phyloP scores from a whole-genome alignment of 2,329 filamentous ascomycete genomes.

The Amphichorda felina region DNA sequence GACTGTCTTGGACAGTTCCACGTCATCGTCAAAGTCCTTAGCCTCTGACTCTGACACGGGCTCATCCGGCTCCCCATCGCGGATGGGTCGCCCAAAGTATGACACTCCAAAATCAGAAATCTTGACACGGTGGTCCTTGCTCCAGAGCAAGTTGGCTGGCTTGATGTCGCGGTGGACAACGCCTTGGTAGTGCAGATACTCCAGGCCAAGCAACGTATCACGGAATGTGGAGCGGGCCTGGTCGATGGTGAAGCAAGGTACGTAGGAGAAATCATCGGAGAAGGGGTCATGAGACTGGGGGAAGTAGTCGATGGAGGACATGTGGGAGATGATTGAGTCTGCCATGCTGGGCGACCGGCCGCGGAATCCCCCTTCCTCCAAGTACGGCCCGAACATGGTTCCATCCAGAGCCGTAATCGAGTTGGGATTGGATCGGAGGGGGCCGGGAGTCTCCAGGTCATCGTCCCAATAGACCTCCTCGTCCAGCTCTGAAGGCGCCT shows the following conservation, averaged over 20 bases:
- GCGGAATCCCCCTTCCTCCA: constrained; percentile 45
- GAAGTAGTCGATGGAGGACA: constrained; percentile 53
- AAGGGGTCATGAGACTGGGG: constrained; percentile 50
- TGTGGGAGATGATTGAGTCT: constrained; percentile 62
- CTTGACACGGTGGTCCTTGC: constrained; percentile 75
- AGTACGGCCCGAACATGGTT: constrained; percentile 64
- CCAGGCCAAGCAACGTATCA: constrained; percentile 83
- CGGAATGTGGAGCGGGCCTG: constrained; percentile 77
- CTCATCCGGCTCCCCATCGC: constrained; percentile 70
- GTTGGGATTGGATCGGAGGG: constrained; percentile 37
- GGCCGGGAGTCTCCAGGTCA: constrained; percentile 41
- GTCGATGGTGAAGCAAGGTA: constrained; percentile 81
- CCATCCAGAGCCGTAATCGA: constrained; percentile 56
- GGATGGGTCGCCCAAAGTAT: constrained; percentile 81
- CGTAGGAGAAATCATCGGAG: constrained; percentile 83
- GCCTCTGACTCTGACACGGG: constrained; percentile 70
- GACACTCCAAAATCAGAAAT: constrained; percentile 99
- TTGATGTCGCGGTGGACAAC: constrained; percentile 81
- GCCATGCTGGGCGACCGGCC: constrained; percentile 70
- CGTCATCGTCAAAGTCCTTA: constrained; percentile 78
- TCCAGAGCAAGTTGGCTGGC: constrained; percentile 83
- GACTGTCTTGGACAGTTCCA: constrained; percentile 95
- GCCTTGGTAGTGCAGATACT: constrained; percentile 84
- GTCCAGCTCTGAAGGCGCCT: constrained; percentile 16
- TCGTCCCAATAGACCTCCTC: constrained; percentile 28